These are phyloP conservation scores for Zelopaecilomyces penicillatus DNA, from an alignment of 2,329 filamentous ascomycete species.

Conservation along the genomic window DNA sequence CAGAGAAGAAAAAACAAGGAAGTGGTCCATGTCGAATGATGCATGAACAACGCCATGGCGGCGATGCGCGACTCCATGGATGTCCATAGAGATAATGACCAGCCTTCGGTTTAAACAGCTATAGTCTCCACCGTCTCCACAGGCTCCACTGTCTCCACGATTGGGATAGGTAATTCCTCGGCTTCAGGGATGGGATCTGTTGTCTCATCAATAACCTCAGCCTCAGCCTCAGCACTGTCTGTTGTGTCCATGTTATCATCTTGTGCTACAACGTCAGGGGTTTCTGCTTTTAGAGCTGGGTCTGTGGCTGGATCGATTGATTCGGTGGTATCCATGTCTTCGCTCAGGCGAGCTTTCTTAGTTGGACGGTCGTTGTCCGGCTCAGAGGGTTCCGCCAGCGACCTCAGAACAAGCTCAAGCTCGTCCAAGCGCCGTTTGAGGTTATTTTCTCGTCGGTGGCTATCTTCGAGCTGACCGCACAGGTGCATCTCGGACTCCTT, in stretches of 20 bases:
- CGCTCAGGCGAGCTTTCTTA: slow-evolving; percentile 19
- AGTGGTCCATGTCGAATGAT: too few species aligned
- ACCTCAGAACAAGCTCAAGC: slow-evolving; percentile 53
- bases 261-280: background rate
- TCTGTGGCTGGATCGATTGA: slow-evolving; percentile 4
- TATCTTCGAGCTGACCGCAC: slow-evolving; percentile 62
- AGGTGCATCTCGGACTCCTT: slow-evolving; percentile 36
- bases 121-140: too few species aligned
- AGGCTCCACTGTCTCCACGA: too few species aligned
- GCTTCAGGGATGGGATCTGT: background rate
- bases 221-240: slow-evolving; percentile 6
- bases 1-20: too few species aligned
- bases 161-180: too few species aligned
- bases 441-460: slow-evolving; percentile 69
- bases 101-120: too few species aligned
- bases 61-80: too few species aligned
- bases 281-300: slow-evolving; percentile 4
- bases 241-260: background rate
- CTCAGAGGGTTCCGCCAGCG: slow-evolving; percentile 12
- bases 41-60: too few species aligned
- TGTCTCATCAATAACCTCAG: slow-evolving; percentile 6
- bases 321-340: slow-evolving; percentile 6
- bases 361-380: slow-evolving; percentile 17
- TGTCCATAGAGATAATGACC: too few species aligned
- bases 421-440: slow-evolving; percentile 78